Evolutionary conservation across 306 rosid genomes (phyloP), one percentile per base, ranked within the genome.

Genomic region (Prinsepia uniflora): DNA sequence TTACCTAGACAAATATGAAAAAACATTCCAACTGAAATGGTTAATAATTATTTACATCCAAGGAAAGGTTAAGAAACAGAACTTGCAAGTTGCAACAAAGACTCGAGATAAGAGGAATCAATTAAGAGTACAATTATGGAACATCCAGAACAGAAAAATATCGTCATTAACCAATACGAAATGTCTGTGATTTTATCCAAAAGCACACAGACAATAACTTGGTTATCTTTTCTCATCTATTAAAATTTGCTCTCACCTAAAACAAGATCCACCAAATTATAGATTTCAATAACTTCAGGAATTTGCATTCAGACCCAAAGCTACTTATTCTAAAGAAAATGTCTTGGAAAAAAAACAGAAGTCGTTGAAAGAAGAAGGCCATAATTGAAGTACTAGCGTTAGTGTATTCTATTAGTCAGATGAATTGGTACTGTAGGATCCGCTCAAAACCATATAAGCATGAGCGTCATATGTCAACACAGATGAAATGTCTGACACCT

Each of bases 331-430:
- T 12, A 19, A 15, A 30, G 10, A 65, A 45, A 24, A 20, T 17
- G 11, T 48, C n/a, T 17, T 58, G 19, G 41, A 7, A 20, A 50
- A 7, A 67, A 50, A 57, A 8, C 10, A 18, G 5, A 63, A 24
- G 64, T 60, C 36, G 22, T 70, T 67, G 56, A 62, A 63, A 34
- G 56, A 62, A 62, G 43, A 76, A 30, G 47, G 18, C 63, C 44
- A 7, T 8, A 66, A 24, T 43, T 54, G 39, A 65, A 53, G 36
- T 30, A 54, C 13, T 17, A 65, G 67, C 18, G 72, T 8, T 2
- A 30, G 45, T 45, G 8, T 4, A 13, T n/a, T 12, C 17, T 58
- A 10, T 6, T 5, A 20, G 3, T 14, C 61, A 55, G 61, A 55
- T 55, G 61, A 10, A 20, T 55, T 19, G 36, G 61, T 14, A 55